Evolutionary conservation across 768 basidiomycete genomes (phyloP), one percentile per base, ranked within the genome.

Genomic region (Russula emetica): DNA sequence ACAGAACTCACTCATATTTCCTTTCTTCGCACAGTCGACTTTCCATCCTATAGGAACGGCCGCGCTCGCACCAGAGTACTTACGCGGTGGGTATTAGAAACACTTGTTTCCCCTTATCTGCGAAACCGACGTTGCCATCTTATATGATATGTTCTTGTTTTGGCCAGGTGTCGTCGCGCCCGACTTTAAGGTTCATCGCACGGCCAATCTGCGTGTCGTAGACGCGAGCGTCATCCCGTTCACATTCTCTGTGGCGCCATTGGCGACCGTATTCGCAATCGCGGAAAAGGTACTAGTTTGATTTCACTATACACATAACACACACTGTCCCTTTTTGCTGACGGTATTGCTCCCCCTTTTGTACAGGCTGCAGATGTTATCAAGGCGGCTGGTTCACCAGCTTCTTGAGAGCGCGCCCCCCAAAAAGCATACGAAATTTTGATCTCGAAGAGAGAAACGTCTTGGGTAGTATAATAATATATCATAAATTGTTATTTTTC

Each of bases 171-270:
- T 80, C 32, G 78, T 82, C 63, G 79, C 78, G 60, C 71, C 73
- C 36, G 71, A 74, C 40, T 68, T 78, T 28, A 70, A 69, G 14
- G 81, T 82, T 0, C 78, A 82, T 70, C 81, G 80, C 16, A 73
- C 77, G 4, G 57, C 69, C 55, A 80, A 80, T 66, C 66, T 82
- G 40, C 74, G 80, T 45, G 74, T 77, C 45, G 71, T 67, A 18
- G 66, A 67, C 28, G 66, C 66, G 14, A 67, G 66, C 44, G 50
- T 67, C 59, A 67, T 67, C 28, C 66, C 66, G 9, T 11, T 67
- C 26, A 65, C 66, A 3, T 67, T 67, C 16, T 67, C 66, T 0
- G 66, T 65, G 24, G 63, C 66, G 3, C 66, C 63, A 3, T 52
- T 67, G 54, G 66, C 66, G 7, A 67, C 66, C 18, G 63, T 67